Conservation (phyloP, 768 basidiomycete species). For the Suillus cothurnatus region DNA sequence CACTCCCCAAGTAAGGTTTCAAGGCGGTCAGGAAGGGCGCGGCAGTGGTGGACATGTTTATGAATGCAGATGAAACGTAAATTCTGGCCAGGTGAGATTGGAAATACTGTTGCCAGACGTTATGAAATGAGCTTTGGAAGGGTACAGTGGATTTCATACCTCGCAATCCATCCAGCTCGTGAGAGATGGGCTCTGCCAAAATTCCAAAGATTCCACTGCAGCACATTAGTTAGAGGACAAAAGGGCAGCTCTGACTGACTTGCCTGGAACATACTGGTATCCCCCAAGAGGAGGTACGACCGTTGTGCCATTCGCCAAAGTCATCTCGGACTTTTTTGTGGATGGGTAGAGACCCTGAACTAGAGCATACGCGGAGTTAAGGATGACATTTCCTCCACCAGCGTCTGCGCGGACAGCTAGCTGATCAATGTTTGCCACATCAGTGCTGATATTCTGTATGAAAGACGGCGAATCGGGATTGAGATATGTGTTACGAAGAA, state of each 20-base stretch:
- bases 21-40: slow-evolving; percentile 28
- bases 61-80: slow-evolving; percentile 32
- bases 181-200: slow-evolving; percentile 55
- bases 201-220: slow-evolving; percentile 55
- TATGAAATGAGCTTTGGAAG: neutral
- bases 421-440: slow-evolving; percentile 68
- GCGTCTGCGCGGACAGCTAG: slow-evolving; percentile 78
- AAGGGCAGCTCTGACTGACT: neutral
- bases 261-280: slow-evolving; percentile 79
- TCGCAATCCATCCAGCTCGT: slow-evolving; percentile 77
- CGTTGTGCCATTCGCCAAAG: slow-evolving; percentile 72
- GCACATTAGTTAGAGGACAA: neutral
- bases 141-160: slow-evolving; percentile 25
- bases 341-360: slow-evolving; percentile 87
- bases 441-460: slow-evolving; percentile 64
- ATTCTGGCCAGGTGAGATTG: slow-evolving; percentile 28
- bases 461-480: slow-evolving; percentile 60
- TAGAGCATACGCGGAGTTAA: slow-evolving; percentile 81
- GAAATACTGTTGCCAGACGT: slow-evolving; percentile 26
- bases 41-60: slow-evolving; percentile 20
- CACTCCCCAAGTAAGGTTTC: slow-evolving; percentile 26
- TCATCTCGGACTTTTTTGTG: slow-evolving; percentile 60
- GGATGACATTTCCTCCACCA: slow-evolving; percentile 77
- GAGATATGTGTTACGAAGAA: slow-evolving; percentile 67
- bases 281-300: slow-evolving; percentile 77